phyloP scores from a whole-genome alignment of 345 rosid genomes.

The Acer campestre region DNA sequence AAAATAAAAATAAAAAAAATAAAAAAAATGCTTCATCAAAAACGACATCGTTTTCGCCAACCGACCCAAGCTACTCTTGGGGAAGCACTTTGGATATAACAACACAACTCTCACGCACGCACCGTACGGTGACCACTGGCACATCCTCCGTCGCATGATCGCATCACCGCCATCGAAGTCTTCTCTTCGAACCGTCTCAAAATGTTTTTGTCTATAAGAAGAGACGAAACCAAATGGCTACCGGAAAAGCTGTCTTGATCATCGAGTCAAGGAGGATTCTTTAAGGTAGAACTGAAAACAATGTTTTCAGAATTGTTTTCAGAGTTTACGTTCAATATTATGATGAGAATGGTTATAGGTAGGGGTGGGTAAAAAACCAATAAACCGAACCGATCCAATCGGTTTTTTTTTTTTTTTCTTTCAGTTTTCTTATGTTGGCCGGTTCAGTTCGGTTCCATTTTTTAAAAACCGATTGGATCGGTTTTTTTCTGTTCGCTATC shows the following conservation, averaged over 20 bases:
- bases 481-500: too few species aligned
- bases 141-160: slow-evolving; percentile 44
- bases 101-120: slow-evolving; percentile 29
- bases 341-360: slow-evolving; percentile 49
- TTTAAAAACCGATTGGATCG: too few species aligned
- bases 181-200: slow-evolving; percentile 54
- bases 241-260: slow-evolving; percentile 35
- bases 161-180: slow-evolving; percentile 43
- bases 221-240: slow-evolving; percentile 47
- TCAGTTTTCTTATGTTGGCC: too few species aligned
- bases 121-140: slow-evolving; percentile 66
- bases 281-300: slow-evolving; percentile 43
- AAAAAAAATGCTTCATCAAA: too few species aligned
- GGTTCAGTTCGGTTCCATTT: too few species aligned
- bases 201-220: slow-evolving; percentile 27
- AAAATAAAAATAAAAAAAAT: too few species aligned
- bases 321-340: slow-evolving; percentile 33
- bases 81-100: slow-evolving; percentile 47
- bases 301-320: slow-evolving; percentile 33
- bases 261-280: slow-evolving; percentile 18
- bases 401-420: too few species aligned
- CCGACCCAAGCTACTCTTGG: background rate
- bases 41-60: too few species aligned
- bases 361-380: too few species aligned
- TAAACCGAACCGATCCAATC: too few species aligned